A percentile compares a stretch with the other conserved stretches of the same genome.
Conservation (phyloP, 78 protist genomes). For the Acrasis kona region DNA sequence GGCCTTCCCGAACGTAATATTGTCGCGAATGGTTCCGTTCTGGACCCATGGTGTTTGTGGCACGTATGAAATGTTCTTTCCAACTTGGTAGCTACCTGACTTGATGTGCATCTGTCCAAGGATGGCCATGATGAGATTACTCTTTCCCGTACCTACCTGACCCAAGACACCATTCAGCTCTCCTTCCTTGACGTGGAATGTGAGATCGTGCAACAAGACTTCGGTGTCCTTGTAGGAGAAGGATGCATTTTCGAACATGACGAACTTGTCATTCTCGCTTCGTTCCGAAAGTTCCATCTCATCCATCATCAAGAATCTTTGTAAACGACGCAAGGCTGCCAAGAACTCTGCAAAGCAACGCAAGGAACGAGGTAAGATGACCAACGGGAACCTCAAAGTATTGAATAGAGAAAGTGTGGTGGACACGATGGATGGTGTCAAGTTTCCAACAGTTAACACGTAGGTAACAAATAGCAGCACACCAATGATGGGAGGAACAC, state of each 20-base stretch:
- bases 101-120: neutral
- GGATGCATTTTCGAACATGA: too few species aligned
- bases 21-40: constrained; percentile 74
- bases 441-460: too few species aligned
- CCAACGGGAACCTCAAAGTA: too few species aligned
- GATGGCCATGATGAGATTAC: neutral
- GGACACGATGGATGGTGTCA: too few species aligned
- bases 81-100: neutral
- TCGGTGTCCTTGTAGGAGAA: neutral
- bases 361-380: too few species aligned
- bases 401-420: too few species aligned
- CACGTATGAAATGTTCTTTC: constrained; percentile 1
- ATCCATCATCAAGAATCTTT: neutral
- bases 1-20: constrained; percentile 62
- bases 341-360: too few species aligned
- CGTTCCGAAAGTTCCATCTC: neutral
- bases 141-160: constrained; percentile 20
- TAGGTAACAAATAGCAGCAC: too few species aligned
- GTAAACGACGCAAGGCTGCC: too few species aligned
- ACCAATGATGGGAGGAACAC: too few species aligned
- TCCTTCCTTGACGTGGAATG: neutral
- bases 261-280: neutral
- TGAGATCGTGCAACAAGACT: neutral
- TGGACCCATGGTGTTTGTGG: constrained; percentile 69
- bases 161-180: constrained; percentile 17